Evolutionary conservation across 495 filamentous ascomycete genomes (phyloP), one percentile per base, ranked within the genome.

Genomic region (Xylaria sp.): DNA sequence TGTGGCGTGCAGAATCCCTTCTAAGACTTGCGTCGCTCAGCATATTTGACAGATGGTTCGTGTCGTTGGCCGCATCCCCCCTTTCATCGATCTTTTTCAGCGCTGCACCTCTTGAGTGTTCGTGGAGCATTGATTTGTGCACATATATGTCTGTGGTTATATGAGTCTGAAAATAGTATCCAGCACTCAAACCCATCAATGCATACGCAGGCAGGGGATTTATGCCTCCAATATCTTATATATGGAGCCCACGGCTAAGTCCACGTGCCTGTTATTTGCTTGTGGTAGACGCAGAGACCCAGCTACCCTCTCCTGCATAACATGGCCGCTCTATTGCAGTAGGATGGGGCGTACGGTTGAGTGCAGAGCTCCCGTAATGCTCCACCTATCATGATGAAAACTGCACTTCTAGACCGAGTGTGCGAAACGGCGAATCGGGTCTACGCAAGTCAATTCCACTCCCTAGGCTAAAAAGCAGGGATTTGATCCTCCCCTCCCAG

Each of bases 401-500:
- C 74, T 94, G 91, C 40, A 99, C 80, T 77, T 97, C 96, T 31
- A 98, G 81, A 3, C 96, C 96, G 72, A 98, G 86, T 12, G 89
- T 91, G 68, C 89, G 86, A 71, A 94, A 86, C 63, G 93, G 86
- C 80, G 91, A 84, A 75, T 90, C 86, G 79, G 90, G 81, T 80
- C 89, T 86, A 80, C 89, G 88, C 74, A 94, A 80, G 82, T 95
- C 93, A 52, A 96, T 83, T 17, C 88, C 91, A 24, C 92, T 91
- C 3, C 96, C 96, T 31, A 97, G 87, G 75, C 93, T 97, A 75
- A 98, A 96, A 69, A 99, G 85, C 55, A 99, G 82, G 76, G 97
- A 94, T 82, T 98, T 98, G 57, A 95, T 85, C 67, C 94, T 86
- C 1, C 96, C 96, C 79, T 98, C 96, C 97, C 97, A 99, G 15